These are phyloP conservation scores for Mycena leptocephala DNA, from an alignment of 768 basidiomycete genomes.

Conservation along the genomic window DNA sequence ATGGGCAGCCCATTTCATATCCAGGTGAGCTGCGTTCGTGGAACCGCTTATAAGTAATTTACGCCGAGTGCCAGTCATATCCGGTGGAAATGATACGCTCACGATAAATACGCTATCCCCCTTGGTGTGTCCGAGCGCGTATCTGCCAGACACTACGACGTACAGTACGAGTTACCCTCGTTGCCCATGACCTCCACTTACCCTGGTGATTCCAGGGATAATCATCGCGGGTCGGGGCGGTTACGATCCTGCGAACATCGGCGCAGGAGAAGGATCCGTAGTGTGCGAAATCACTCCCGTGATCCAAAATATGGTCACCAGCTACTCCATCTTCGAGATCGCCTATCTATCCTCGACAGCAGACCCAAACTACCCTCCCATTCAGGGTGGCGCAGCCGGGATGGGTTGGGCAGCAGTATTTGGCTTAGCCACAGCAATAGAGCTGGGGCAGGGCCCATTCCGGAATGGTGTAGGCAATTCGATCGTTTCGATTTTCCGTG, in stretches of 20 bases:
- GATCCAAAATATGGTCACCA: not conserved
- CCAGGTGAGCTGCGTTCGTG: not conserved
- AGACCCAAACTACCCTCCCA: no score
- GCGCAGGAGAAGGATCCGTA: not conserved
- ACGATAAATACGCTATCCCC: not conserved
- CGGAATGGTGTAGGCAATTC: not conserved
- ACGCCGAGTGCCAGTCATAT: not conserved
- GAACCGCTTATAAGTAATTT: no score
- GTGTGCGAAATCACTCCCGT: not conserved
- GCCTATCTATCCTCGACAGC: not conserved
- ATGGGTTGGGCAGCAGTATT: not conserved
- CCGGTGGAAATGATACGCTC: not conserved
- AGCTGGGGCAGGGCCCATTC: not conserved
- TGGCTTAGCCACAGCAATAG: not conserved
- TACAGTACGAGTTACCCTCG: not conserved
- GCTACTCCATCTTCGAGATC: not conserved
- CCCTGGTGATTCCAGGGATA: not conserved
- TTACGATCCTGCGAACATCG: not conserved
- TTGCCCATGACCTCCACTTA: not conserved
- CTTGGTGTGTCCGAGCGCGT: not conserved
- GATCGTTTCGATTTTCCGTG: not conserved
- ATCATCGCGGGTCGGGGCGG: not conserved
- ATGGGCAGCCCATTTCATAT: not conserved
- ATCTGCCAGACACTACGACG: not conserved
- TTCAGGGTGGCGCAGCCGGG: not conserved